Percentiles rank a stretch among this genome's conserved stretches.
Conservation (phyloP, 805 yeast genomes). For the Brettanomyces custersianus region DNA sequence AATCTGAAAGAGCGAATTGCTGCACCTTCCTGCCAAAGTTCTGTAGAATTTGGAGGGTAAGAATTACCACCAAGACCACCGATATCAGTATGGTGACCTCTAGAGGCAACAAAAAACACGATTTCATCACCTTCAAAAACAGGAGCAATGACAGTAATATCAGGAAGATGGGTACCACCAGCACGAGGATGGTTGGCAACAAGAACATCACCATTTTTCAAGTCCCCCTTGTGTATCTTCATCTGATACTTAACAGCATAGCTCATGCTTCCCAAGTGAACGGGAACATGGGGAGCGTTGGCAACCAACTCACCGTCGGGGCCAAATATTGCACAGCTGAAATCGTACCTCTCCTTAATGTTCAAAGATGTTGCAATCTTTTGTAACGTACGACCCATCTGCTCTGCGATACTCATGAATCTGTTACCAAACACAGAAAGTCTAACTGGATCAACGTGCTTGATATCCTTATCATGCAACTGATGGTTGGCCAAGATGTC, state of each 20-base stretch:
- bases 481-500: slow-evolving; percentile 6
- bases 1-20: slow-evolving; percentile 70
- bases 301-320: slow-evolving; percentile 73
- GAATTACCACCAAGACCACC: slow-evolving; percentile 91
- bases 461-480: slow-evolving; percentile 12
- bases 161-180: slow-evolving; percentile 87
- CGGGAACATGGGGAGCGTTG: slow-evolving; percentile 85
- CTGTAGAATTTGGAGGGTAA: slow-evolving; percentile 88
- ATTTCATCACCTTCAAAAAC: slow-evolving; percentile 56
- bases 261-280: slow-evolving; percentile 81
- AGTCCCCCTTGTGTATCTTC: slow-evolving; percentile 50
- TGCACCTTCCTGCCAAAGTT: slow-evolving; percentile 86
- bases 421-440: slow-evolving; percentile 74
- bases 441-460: slow-evolving; percentile 54
- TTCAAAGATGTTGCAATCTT: slow-evolving; percentile 76
- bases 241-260: slow-evolving; percentile 66
- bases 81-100: slow-evolving; percentile 96
- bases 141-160: slow-evolving; percentile 88
- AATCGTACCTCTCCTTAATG: slow-evolving; percentile 76
- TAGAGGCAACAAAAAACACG: slow-evolving; percentile 82
- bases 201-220: slow-evolving; percentile 66
- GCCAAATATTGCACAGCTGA: slow-evolving; percentile 77
- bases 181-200: slow-evolving; percentile 74
- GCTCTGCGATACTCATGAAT: slow-evolving; percentile 87
- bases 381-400: slow-evolving; percentile 74